These are phyloP conservation scores for Neonectria neomacrospora DNA, from an alignment of 2,329 filamentous ascomycete species.

Conservation along the genomic window DNA sequence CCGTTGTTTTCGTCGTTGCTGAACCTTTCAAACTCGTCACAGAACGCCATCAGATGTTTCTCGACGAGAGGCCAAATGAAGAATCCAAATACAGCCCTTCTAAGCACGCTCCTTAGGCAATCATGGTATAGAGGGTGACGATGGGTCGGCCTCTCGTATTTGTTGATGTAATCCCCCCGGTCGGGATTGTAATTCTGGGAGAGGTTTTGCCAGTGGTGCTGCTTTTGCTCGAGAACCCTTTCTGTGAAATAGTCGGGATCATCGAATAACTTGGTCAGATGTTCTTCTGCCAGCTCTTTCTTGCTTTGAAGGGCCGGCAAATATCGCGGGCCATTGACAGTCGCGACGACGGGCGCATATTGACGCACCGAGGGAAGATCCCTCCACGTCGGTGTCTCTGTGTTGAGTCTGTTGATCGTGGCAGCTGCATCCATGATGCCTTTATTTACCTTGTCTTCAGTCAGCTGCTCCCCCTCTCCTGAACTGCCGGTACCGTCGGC, in stretches of 20 bases:
- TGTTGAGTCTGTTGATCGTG: slow-evolving; percentile 2
- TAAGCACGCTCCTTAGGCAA: slow-evolving; percentile 30
- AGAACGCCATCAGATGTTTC: neutral
- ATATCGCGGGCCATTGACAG: slow-evolving; percentile 10
- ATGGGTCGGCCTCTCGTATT: neutral
- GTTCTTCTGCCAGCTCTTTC: slow-evolving; percentile 23
- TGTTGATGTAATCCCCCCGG: slow-evolving; percentile 1
- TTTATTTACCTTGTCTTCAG: neutral
- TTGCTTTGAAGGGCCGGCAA: slow-evolving; percentile 14
- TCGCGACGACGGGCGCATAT: slow-evolving; percentile 21
- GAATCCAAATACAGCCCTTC: slow-evolving; percentile 36
- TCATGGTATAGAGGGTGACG: slow-evolving; percentile 32
- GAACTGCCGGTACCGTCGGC: too few relatives aligned
- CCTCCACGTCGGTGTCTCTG: slow-evolving; percentile 4
- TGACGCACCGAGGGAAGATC: slow-evolving; percentile 31
- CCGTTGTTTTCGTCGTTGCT: neutral
- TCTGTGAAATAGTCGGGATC: slow-evolving; percentile 35
- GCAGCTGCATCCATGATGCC: neutral
- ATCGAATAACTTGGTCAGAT: slow-evolving; percentile 33
- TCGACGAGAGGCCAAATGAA: slow-evolving; percentile 32
- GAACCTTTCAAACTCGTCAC: neutral
- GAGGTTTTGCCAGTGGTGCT: slow-evolving; percentile 40
- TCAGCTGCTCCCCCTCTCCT: too few relatives aligned
- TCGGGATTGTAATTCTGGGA: slow-evolving; percentile 8
- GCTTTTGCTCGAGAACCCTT: slow-evolving; percentile 33